A percentile compares a stretch with the other conserved stretches of the same genome.
These are phyloP conservation scores for Wickerhamiella allomyrinae DNA, from an alignment of 805 yeast genomes.

Conservation along the genomic window DNA sequence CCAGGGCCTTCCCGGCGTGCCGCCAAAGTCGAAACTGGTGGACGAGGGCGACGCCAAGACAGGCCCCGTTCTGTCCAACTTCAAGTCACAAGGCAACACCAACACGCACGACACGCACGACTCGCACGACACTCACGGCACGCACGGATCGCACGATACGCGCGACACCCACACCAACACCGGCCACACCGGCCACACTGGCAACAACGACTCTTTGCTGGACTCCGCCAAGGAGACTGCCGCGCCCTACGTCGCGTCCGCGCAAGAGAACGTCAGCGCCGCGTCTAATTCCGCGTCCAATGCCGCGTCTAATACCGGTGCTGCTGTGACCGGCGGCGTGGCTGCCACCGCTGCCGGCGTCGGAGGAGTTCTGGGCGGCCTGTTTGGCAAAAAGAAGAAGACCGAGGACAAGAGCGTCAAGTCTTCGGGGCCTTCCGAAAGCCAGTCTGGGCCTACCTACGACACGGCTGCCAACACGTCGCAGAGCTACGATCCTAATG, in stretches of 20 bases:
- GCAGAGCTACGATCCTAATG: slow-evolving; percentile 27
- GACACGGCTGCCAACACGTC: slow-evolving; percentile 11
- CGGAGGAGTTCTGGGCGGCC: neutral
- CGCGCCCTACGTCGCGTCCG: neutral
- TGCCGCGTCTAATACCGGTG: slow-evolving; percentile 3
- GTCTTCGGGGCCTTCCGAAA: neutral
- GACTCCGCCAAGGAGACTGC: neutral
- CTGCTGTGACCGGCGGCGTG: slow-evolving; percentile 3
- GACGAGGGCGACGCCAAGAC: slow-evolving; percentile 17
- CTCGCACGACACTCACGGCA: neutral
- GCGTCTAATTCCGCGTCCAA: slow-evolving; percentile 12
- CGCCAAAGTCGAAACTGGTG: slow-evolving; percentile 16
- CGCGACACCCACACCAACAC: neutral
- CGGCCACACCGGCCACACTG: neutral
- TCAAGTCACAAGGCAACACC: slow-evolving; percentile 4
- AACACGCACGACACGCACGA: slow-evolving; percentile 5
- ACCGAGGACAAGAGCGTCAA: slow-evolving; percentile 1
- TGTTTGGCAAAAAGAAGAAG: neutral
- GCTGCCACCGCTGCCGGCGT: slow-evolving; percentile 1
- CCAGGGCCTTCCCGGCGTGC: slow-evolving; percentile 18
- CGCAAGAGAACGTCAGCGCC: slow-evolving; percentile 3
- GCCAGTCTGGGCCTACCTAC: neutral
- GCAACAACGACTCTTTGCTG: too few species aligned
- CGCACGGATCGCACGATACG: neutral
- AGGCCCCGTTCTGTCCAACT: slow-evolving; percentile 16